Evolutionary conservation across 768 basidiomycete genomes (phyloP).

Genomic region (Bullera alba): DNA sequence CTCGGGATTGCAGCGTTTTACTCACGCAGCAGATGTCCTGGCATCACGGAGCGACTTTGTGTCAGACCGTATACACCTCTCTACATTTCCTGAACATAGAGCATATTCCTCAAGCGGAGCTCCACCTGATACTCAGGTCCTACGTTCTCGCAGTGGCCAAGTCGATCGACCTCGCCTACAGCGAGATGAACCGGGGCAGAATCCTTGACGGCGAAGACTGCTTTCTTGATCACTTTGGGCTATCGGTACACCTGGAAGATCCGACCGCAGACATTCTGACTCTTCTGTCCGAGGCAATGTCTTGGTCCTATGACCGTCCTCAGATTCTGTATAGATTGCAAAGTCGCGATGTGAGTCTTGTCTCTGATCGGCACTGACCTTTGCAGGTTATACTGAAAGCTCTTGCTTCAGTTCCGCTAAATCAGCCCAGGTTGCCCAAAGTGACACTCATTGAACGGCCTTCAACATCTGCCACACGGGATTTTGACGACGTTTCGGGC

Average conservation of each 20-base stretch:
- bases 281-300: constrained; percentile 57
- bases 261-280: constrained; percentile 54
- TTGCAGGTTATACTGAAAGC: constrained; percentile 22
- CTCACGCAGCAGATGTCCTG: constrained; percentile 63
- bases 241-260: constrained; percentile 63
- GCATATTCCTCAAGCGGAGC: constrained; percentile 50
- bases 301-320: too few relatives aligned
- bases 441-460: too few relatives aligned
- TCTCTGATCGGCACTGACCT: constrained; percentile 4
- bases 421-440: too few relatives aligned
- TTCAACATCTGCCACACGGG: constrained; percentile 11
- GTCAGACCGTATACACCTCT: constrained; percentile 76
- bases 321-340: too few relatives aligned
- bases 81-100: constrained; percentile 58
- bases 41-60: constrained; percentile 75
- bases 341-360: too few relatives aligned
- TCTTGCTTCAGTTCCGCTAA: too few relatives aligned
- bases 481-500: background rate
- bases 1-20: background rate
- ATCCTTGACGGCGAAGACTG: constrained; percentile 60
- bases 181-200: constrained; percentile 67
- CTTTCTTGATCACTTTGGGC: constrained; percentile 81
- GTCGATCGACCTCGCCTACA: constrained; percentile 72
- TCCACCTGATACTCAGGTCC: constrained; percentile 61
- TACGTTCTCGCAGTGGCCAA: constrained; percentile 66